Evolutionary conservation across 1,284 basidiomycete species (phyloP), one percentile per base, ranked within the genome.

Genomic region (Tetrapyrgos nigripes): DNA sequence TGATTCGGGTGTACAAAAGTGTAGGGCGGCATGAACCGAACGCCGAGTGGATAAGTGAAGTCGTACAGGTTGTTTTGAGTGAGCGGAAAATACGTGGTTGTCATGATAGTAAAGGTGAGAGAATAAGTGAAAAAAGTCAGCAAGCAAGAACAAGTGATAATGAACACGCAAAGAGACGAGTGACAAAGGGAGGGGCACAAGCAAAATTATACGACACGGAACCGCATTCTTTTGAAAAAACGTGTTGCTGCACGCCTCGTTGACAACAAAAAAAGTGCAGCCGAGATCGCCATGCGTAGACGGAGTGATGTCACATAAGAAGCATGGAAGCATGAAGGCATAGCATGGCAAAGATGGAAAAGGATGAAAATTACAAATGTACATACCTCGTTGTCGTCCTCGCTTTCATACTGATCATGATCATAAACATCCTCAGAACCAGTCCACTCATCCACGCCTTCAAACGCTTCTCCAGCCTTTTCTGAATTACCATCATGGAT

Each of bases 401-500:
- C 87, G 23, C 21, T 35, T 24, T 57, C 55, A 21, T 86, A 86
- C 29, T 75, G 76, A 58, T 83, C 83, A 8, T 67, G 73, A 21
- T 61, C 61, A 61, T 75, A 71, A 45, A 85, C 64, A 69, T 91
- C 90, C 67, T 93, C 91, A 31, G 89, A 90, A 11, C 88, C 91
- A 1, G 91, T 92, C 91, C 91, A 93, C 64, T 93, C 91, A 5
- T 79, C 87, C 17, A 85, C 81, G 40, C 80, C 76, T 57, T 70
- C 70, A 33, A 67, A 33, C 33, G 69, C 69, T 65, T 40, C 66
- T 31, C 67, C 67, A 27, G 59, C 61, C 13, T 53, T 21, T 48
- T 35, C 9, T 17, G 10, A 2, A 31, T 50, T 28, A 6, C 26
- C n/a, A 11, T 17, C 19, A 23, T 50, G 9, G 13, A 9, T 35